phyloP scores from a whole-genome alignment of 768 basidiomycete species.

The Pulveroboletus ravenelii region DNA sequence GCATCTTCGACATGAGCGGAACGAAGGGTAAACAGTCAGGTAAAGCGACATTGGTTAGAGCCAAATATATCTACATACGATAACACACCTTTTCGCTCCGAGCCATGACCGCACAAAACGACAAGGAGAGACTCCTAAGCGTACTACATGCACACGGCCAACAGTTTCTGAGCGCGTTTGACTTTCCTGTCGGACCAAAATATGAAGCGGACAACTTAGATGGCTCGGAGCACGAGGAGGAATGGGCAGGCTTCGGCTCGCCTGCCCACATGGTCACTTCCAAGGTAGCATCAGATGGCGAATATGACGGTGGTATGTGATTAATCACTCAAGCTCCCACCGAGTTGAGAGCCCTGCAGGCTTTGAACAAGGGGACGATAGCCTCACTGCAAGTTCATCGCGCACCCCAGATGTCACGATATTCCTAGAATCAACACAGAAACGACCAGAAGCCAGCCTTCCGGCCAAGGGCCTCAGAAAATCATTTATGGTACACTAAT shows the following conservation, averaged over 20 bases:
- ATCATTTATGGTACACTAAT: constrained; percentile 66
- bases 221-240: constrained; percentile 30
- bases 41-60: too few species aligned
- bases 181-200: constrained; percentile 18
- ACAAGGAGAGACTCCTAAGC: constrained; percentile 33
- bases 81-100: background rate
- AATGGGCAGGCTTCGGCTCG: constrained; percentile 39
- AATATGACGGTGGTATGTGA: constrained; percentile 18
- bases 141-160: constrained; percentile 44
- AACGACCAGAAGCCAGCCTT: constrained; percentile 11
- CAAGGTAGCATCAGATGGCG: constrained; percentile 12
- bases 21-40: too few species aligned
- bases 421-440: constrained; percentile 42
- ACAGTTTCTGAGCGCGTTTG: constrained; percentile 42
- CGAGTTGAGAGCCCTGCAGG: constrained; percentile 19
- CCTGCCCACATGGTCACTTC: background rate
- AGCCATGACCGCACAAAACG: constrained; percentile 13
- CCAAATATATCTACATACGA: too few species aligned
- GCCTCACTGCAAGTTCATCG: constrained; percentile 35
- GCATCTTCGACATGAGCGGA: constrained; percentile 27
- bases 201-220: constrained; percentile 11
- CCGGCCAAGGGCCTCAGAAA: constrained; percentile 46
- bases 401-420: constrained; percentile 48
- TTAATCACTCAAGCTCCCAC: background rate
- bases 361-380: constrained; percentile 44